Evolutionary conservation across 1,284 basidiomycete genomes (phyloP).

Genomic region (Ustilago sp.): DNA sequence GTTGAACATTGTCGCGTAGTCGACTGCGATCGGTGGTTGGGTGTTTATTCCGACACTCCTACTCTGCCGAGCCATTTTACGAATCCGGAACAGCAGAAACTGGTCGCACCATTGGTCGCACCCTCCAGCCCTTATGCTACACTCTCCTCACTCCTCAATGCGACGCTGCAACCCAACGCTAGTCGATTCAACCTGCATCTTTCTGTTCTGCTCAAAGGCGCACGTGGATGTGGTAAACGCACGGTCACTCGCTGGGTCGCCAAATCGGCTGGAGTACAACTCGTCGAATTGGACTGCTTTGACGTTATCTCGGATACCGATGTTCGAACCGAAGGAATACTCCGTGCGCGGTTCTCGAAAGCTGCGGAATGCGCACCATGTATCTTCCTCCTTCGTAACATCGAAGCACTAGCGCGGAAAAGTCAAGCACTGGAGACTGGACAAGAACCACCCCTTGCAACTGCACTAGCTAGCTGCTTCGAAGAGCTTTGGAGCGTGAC

Average conservation of each 20-base stretch:
- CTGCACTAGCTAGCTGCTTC: slow-evolving; percentile 78
- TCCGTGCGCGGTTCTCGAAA: slow-evolving; percentile 83
- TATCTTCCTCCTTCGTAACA: slow-evolving; percentile 82
- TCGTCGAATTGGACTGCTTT: slow-evolving; percentile 89
- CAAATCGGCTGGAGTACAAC: slow-evolving; percentile 78
- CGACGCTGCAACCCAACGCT: slow-evolving; percentile 58
- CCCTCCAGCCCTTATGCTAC: slow-evolving; percentile 45
- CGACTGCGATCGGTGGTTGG: slow-evolving; percentile 75
- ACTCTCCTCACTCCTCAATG: slow-evolving; percentile 54
- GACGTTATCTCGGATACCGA: slow-evolving; percentile 85
- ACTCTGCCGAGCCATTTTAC: slow-evolving; percentile 31
- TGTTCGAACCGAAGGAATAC: slow-evolving; percentile 80
- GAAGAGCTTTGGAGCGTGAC: slow-evolving; percentile 72
- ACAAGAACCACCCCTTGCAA: slow-evolving; percentile 78
- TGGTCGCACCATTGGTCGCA: slow-evolving; percentile 39
- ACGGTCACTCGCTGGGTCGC: slow-evolving; percentile 76
- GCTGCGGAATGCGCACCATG: slow-evolving; percentile 86
- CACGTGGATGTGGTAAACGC: slow-evolving; percentile 80
- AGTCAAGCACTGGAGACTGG: slow-evolving; percentile 78
- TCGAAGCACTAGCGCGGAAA: slow-evolving; percentile 84
- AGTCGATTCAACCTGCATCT: slow-evolving; percentile 60
- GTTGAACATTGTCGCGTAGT: slow-evolving; percentile 79
- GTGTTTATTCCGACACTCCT: slow-evolving; percentile 70
- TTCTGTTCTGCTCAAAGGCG: slow-evolving; percentile 78
- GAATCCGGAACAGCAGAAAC: slow-evolving; percentile 11